These are phyloP conservation scores for Candida dendrica DNA, from an alignment of 805 yeast genomes.

Conservation along the genomic window DNA sequence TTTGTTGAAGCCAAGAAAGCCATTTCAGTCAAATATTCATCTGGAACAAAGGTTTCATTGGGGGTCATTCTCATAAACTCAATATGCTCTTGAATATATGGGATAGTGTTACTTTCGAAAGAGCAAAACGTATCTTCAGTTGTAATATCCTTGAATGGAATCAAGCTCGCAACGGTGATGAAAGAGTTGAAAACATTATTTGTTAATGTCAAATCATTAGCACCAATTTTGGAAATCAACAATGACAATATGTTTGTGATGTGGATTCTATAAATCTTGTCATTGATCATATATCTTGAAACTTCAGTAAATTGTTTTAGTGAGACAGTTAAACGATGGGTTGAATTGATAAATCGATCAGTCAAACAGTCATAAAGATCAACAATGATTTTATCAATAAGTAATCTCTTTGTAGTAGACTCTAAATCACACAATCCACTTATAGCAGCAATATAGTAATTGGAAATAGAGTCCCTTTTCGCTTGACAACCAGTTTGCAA, in stretches of 20 bases:
- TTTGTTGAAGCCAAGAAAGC: constrained; percentile 72
- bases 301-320: constrained; percentile 59
- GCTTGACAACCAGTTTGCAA: constrained; percentile 72
- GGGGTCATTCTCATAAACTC: constrained; percentile 34
- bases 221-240: constrained; percentile 75
- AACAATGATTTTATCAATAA: constrained; percentile 46
- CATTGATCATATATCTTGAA: constrained; percentile 56
- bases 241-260: constrained; percentile 65
- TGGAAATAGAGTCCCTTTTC: constrained; percentile 49
- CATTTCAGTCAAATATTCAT: constrained; percentile 36
- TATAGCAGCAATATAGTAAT: constrained; percentile 51
- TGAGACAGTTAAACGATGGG: constrained; percentile 74
- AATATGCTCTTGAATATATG: constrained; percentile 62
- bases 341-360: constrained; percentile 57
- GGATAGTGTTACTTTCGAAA: constrained; percentile 33
- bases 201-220: constrained; percentile 76
- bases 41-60: constrained; percentile 29
- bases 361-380: constrained; percentile 75
- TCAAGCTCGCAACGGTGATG: constrained; percentile 60
- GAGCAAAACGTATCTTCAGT: constrained; percentile 30
- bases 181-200: constrained; percentile 60
- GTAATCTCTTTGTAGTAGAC: constrained; percentile 33
- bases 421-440: constrained; percentile 51
- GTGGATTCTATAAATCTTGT: constrained; percentile 68
- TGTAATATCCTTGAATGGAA: constrained; percentile 61